A percentile compares a stretch with the other conserved stretches of the same genome.
Conservation (phyloP, 495 filamentous ascomycete genomes). For the Xanthoparmelia taractica region DNA sequence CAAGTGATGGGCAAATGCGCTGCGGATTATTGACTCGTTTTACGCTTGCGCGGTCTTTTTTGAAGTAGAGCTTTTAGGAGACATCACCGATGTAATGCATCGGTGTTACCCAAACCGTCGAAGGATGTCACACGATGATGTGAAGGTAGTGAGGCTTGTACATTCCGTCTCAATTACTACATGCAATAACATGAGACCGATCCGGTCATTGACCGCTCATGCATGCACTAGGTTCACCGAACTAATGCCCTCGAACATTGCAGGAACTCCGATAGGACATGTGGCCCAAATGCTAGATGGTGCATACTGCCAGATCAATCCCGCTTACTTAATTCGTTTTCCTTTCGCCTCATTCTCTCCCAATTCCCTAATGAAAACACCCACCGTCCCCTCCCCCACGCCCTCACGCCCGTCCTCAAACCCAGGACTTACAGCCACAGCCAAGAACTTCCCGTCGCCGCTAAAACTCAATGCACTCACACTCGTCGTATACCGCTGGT, state of each 20-base stretch:
- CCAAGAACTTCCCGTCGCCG: slow-evolving; percentile 71
- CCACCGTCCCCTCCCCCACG: slow-evolving; percentile 57
- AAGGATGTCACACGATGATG: neutral
- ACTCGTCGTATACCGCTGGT: slow-evolving; percentile 72
- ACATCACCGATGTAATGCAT: neutral
- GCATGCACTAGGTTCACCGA: neutral
- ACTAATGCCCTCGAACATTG: slow-evolving; percentile 10
- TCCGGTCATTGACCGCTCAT: slow-evolving; percentile 2
- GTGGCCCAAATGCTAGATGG: neutral
- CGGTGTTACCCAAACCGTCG: neutral
- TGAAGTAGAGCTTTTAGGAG: neutral
- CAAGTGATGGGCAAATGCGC: neutral
- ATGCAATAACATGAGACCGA: neutral
- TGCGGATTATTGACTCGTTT: neutral
- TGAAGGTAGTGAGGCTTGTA: neutral
- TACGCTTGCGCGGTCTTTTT: neutral
- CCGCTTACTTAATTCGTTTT: slow-evolving; percentile 57
- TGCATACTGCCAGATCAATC: neutral
- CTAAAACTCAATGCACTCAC: slow-evolving; percentile 73
- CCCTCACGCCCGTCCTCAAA: slow-evolving; percentile 89
- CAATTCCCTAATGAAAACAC: slow-evolving; percentile 74
- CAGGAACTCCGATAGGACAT: neutral
- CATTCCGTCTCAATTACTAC: neutral
- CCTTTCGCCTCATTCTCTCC: slow-evolving; percentile 81
- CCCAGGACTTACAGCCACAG: slow-evolving; percentile 76